phyloP scores from a whole-genome alignment of 2,329 filamentous ascomycete species.

The Malbranchea zuffiana region DNA sequence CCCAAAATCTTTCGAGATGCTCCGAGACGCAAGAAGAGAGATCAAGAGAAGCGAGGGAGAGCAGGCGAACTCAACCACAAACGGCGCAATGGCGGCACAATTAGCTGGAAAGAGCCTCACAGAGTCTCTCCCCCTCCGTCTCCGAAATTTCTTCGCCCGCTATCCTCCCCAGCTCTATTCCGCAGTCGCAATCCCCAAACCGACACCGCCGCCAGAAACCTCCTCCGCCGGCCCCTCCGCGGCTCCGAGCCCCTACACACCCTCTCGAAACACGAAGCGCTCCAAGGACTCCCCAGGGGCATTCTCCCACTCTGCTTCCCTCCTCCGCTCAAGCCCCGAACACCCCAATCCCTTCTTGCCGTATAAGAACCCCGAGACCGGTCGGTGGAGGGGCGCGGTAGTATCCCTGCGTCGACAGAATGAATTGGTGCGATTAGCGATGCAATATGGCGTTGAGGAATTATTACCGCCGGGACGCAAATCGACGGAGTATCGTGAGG shows the following conservation, averaged over 20 bases:
- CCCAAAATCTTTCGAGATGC: background rate
- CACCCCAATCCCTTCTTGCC: constrained; percentile 69
- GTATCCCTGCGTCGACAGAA: constrained; percentile 72
- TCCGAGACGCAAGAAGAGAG: background rate
- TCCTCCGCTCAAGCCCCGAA: constrained; percentile 35
- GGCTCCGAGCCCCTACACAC: constrained; percentile 31
- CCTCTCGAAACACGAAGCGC: constrained; percentile 34
- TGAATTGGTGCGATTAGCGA: constrained; percentile 77
- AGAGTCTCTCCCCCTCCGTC: constrained; percentile 60
- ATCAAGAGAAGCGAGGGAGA: background rate
- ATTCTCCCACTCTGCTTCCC: constrained; percentile 23
- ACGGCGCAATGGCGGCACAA: constrained; percentile 12
- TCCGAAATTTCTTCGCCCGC: constrained; percentile 78
- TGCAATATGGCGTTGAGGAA: constrained; percentile 66
- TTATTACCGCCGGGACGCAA: constrained; percentile 68
- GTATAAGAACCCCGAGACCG: constrained; percentile 65
- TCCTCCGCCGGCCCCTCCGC: constrained; percentile 36
- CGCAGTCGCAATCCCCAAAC: constrained; percentile 20
- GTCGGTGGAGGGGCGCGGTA: constrained; percentile 70
- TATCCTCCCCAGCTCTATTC: constrained; percentile 60
- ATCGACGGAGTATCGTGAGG: constrained; percentile 56
- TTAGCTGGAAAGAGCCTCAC: constrained; percentile 39
- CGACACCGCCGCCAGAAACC: constrained; percentile 19
- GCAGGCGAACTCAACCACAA: background rate
- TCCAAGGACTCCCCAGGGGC: constrained; percentile 17